These are phyloP conservation scores for Strobilomyces confusus DNA, from an alignment of 768 basidiomycete genomes.

Conservation along the genomic window DNA sequence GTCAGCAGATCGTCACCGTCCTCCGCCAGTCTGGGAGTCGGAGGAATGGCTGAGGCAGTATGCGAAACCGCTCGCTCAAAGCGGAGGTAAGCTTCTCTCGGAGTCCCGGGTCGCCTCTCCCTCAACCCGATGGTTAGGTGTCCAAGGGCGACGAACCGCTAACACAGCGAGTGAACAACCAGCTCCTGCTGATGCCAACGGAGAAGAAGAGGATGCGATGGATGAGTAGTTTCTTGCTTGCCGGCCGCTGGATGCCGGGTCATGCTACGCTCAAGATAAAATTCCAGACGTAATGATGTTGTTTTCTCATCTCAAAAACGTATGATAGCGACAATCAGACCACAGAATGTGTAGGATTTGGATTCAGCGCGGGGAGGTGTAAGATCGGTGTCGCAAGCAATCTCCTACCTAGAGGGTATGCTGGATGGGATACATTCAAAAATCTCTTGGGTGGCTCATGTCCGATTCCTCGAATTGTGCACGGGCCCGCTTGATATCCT, in stretches of 20 bases:
- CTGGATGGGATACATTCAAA: slow-evolving; percentile 33
- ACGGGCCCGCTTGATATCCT: slow-evolving; percentile 86
- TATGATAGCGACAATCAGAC: no score
- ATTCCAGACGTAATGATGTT: no score
- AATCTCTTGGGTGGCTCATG: slow-evolving; percentile 44
- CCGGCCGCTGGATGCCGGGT: background rate
- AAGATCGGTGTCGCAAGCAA: no score
- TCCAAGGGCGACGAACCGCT: slow-evolving; percentile 43
- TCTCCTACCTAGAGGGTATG: no score
- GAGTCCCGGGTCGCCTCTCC: background rate
- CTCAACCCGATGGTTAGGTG: slow-evolving; percentile 35
- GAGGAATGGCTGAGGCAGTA: slow-evolving; percentile 90
- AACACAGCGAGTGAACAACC: slow-evolving; percentile 22
- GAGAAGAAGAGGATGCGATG: slow-evolving; percentile 56
- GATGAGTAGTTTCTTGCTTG: slow-evolving; percentile 46
- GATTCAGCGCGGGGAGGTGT: no score
- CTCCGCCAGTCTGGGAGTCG: slow-evolving; percentile 80
- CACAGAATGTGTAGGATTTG: no score
- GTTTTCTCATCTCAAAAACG: no score
- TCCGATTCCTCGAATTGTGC: slow-evolving; percentile 68
- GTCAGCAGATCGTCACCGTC: background rate
- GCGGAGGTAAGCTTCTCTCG: slow-evolving; percentile 52
- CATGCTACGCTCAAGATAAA: no score
- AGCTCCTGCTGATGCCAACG: slow-evolving; percentile 22
- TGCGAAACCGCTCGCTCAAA: slow-evolving; percentile 71